A percentile compares a stretch with the other conserved stretches of the same genome.
Conservation (phyloP, 73 alveolate genomes). For the Symbiodinium natans region DNA sequence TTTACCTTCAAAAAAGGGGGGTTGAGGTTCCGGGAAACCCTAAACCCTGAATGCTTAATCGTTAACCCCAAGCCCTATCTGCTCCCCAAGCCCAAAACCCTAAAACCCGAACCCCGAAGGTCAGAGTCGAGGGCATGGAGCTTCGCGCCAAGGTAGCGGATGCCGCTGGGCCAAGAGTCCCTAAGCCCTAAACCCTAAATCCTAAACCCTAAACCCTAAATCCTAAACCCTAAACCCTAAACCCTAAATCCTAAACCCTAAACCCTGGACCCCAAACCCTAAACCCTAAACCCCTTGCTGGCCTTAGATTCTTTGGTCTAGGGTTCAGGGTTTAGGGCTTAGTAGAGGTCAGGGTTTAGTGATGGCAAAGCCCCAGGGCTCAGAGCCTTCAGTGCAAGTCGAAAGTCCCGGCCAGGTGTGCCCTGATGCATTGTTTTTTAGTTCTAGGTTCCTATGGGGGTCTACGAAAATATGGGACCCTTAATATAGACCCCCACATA, state of each 20-base stretch:
- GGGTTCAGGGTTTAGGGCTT: no score
- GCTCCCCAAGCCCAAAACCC: background rate
- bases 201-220: background rate
- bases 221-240: background rate
- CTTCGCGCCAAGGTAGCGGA: constrained; percentile 81
- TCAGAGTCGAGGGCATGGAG: constrained; percentile 76
- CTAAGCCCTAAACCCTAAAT: background rate
- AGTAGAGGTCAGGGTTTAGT: no score
- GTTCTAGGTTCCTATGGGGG: no score
- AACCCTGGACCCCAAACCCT: background rate
- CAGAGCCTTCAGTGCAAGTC: no score
- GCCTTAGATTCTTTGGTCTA: no score
- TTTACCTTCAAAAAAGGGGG: no score
- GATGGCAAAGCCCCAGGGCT: background rate
- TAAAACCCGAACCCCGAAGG: background rate
- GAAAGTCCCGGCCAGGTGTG: no score
- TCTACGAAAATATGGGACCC: no score
- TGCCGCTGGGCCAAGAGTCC: background rate
- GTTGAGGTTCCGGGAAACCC: no score
- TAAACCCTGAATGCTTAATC: no score
- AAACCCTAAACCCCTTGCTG: background rate
- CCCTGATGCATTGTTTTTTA: no score
- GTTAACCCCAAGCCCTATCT: background rate
- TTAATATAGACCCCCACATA: no score
- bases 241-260: background rate